These are phyloP conservation scores for Iris pallida DNA, from an alignment of 116 monocot genomes.

Conservation along the genomic window DNA sequence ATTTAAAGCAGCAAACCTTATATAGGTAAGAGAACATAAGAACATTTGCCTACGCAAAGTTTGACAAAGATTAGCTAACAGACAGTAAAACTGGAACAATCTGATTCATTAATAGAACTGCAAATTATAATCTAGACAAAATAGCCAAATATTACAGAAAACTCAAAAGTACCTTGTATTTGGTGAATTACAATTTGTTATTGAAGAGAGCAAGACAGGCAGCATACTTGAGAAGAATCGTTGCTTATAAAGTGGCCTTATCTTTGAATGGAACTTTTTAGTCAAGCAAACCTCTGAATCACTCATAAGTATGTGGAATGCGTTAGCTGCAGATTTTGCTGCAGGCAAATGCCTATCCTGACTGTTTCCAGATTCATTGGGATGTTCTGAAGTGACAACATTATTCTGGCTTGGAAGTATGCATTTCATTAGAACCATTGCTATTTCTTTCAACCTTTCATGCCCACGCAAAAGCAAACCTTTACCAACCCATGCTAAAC, in stretches of 20 bases:
- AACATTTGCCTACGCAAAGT: too few relatives aligned
- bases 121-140: too few relatives aligned
- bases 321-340: conserved; percentile 69
- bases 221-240: conserved; percentile 66
- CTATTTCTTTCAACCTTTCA: conserved; percentile 74
- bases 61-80: too few relatives aligned
- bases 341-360: conserved; percentile 24
- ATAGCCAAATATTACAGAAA: not conserved
- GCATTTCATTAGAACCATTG: conserved; percentile 53
- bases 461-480: conserved; percentile 92
- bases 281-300: conserved; percentile 85
- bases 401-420: conserved; percentile 30
- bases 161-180: conserved; percentile 44
- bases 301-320: conserved; percentile 68
- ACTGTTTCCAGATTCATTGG: conserved; percentile 14
- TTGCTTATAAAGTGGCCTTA: conserved; percentile 84
- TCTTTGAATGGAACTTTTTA: conserved; percentile 71
- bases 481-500: conserved; percentile 90
- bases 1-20: too few relatives aligned
- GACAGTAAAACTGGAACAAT: too few relatives aligned
- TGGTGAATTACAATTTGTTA: conserved; percentile 48
- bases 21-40: too few relatives aligned
- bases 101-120: too few relatives aligned
- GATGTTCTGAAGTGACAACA: not conserved
- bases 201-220: conserved; percentile 55